Evolutionary conservation across 1,284 basidiomycete species (phyloP), one percentile per base, ranked within the genome.

Genomic region (Malassezia dermatis): DNA sequence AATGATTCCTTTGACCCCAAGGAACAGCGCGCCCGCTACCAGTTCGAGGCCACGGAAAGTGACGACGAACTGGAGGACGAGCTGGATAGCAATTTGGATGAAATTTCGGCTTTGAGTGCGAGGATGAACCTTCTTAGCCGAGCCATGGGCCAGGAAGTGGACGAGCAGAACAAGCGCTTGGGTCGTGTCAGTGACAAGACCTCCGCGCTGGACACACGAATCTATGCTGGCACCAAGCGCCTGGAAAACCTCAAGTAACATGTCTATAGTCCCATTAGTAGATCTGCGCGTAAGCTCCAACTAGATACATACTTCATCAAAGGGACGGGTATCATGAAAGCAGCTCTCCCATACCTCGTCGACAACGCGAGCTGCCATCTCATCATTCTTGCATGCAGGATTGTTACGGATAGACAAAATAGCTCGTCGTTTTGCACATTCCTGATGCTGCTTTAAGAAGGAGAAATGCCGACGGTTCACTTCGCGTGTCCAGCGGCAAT

Each of bases 281-380:
- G 56, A 67, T 67, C 62, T 66, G 52, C 51, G 13, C 12, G 13
- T 28, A 45, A 24, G 17, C 21, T 31, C 6, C 28, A 26, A 15
- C 8, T 23, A 17, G 21, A 6, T 8, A 60, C 59, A 56, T 35
- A 91, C 88, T 83, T 95, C 89, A 76, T 96, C 93, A 75, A 96
- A 98, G 7, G 93, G 93, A 63, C 91, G 78, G 7, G 91, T 96
- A 75, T 98, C 93, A 45, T 82, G 84, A 77, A 90, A 93, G 76
- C 93, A 98, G 66, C 86, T 89, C 66, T 89, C 86, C 85, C 87
- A 98, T 41, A 95, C 93, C 75, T 95, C 88, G 64, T 95, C 93
- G 46, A 96, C 91, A 2, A 84, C 88, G 55, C 81, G 80, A 73
- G 89, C 86, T 5, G 93, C 93, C 46, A 85, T 80, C 12, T 81